Conservation (phyloP, 768 basidiomycete genomes). For the Lanmaoa pseudosensibilis region DNA sequence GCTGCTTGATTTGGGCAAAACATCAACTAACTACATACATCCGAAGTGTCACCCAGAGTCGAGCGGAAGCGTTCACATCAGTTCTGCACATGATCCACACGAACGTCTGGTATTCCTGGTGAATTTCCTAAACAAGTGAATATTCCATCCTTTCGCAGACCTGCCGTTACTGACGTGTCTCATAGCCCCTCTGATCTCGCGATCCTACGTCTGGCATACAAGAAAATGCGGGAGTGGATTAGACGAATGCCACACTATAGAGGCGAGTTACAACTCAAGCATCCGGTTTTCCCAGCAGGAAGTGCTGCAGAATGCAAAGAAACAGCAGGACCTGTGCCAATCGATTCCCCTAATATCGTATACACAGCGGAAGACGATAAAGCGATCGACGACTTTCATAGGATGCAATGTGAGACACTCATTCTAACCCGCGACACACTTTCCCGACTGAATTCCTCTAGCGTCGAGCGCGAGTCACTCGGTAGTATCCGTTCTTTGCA, state of each 20-base stretch:
- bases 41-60: slow-evolving; percentile 44
- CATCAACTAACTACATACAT: neutral
- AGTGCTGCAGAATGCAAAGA: slow-evolving; percentile 29
- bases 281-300: slow-evolving; percentile 19
- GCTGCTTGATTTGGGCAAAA: neutral
- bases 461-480: slow-evolving; percentile 36
- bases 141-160: neutral
- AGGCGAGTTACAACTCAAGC: slow-evolving; percentile 29
- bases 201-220: slow-evolving; percentile 29
- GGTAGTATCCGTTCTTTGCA: slow-evolving; percentile 11
- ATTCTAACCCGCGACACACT: neutral
- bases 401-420: slow-evolving; percentile 15
- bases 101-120: slow-evolving; percentile 45
- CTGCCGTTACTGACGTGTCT: neutral
- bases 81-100: slow-evolving; percentile 40
- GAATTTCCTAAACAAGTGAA: slow-evolving; percentile 48
- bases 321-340: slow-evolving; percentile 17
- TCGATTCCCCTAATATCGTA: slow-evolving; percentile 30
- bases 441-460: slow-evolving; percentile 3
- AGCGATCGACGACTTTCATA: slow-evolving; percentile 32
- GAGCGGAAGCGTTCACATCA: slow-evolving; percentile 48
- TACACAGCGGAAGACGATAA: slow-evolving; percentile 38
- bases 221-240: slow-evolving; percentile 27
- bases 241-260: slow-evolving; percentile 44
- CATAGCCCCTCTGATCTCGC: slow-evolving; percentile 28